Evolutionary conservation across 75 land plant species (phyloP).

Genomic region (Picea glauca): DNA sequence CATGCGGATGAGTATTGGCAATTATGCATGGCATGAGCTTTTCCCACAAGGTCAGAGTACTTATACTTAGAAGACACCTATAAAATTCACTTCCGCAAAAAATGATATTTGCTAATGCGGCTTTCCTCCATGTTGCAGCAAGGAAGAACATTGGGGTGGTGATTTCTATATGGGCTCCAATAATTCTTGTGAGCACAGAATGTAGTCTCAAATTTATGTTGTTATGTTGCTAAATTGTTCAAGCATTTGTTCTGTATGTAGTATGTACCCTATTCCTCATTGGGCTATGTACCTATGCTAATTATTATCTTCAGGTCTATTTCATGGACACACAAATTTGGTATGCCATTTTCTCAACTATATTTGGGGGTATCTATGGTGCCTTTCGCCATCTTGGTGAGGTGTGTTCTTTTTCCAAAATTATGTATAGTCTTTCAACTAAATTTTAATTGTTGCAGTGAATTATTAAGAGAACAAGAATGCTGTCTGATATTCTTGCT

Average conservation of each 20-base stretch:
- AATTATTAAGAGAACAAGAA: not conserved
- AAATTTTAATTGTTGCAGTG: not conserved
- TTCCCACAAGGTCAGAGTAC: slow-evolving; percentile 68
- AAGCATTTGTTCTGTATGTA: not conserved
- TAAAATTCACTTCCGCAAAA: not conserved
- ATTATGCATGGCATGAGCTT: slow-evolving; percentile 90
- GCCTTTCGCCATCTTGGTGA: slow-evolving; percentile 94
- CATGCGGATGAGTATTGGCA: slow-evolving; percentile 49
- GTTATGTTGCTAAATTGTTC: not conserved
- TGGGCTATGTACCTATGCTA: slow-evolving; percentile 2
- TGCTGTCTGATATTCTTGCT: not conserved
- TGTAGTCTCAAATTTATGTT: not conserved
- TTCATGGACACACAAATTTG: slow-evolving; percentile 99
- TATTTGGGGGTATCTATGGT: slow-evolving; percentile 90
- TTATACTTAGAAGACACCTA: not conserved
- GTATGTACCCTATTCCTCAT: not conserved
- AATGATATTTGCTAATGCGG: not conserved
- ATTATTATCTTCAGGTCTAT: slow-evolving; percentile 61
- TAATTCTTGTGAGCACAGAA: slow-evolving; percentile 62
- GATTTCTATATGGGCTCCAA: slow-evolving; percentile 90
- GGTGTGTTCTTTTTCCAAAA: slow-evolving; percentile 31
- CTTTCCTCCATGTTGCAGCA: slow-evolving; percentile 20
- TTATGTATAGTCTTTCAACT: not conserved
- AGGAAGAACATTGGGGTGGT: slow-evolving; percentile 82
- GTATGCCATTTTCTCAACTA: slow-evolving; percentile 86